These are phyloP conservation scores for Gossypium stocksii DNA, from an alignment of 345 rosid genomes.

Conservation along the genomic window DNA sequence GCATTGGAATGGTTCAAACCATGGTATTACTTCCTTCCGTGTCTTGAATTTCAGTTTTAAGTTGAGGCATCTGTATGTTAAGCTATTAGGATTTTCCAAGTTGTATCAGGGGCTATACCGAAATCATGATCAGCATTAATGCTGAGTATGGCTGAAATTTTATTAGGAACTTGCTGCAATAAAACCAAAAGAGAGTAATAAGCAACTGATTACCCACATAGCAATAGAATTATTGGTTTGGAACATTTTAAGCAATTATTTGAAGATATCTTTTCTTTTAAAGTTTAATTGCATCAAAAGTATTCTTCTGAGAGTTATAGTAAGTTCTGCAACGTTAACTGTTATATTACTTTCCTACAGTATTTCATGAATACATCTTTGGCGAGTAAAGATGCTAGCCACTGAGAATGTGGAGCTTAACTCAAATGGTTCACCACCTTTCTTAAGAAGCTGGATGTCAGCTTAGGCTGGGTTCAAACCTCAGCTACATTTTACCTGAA, in stretches of 20 bases:
- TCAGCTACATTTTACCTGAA: background rate
- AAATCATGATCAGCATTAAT: background rate
- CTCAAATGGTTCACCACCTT: background rate
- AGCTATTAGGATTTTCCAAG: background rate
- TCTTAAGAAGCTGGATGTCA: background rate
- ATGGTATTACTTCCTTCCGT: conserved; percentile 46
- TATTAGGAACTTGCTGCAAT: background rate
- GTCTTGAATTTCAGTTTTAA: conserved; percentile 6
- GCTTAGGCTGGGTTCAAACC: background rate
- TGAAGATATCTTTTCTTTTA: background rate
- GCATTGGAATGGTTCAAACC: conserved; percentile 93
- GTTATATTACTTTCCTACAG: background rate
- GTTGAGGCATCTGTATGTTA: conserved; percentile 8
- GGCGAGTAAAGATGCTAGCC: background rate
- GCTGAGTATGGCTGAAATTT: background rate
- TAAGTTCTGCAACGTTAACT: background rate
- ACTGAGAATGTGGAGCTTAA: background rate
- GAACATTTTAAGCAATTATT: background rate
- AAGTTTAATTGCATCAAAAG: background rate
- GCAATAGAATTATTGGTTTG: background rate
- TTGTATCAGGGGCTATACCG: background rate
- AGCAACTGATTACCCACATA: background rate
- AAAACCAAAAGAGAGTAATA: background rate
- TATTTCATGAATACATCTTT: background rate
- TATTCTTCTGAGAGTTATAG: background rate